These are phyloP conservation scores for cucumber (Cucumis sativus) DNA, from an alignment of 306 rosid genomes.

Conservation along the genomic window DNA sequence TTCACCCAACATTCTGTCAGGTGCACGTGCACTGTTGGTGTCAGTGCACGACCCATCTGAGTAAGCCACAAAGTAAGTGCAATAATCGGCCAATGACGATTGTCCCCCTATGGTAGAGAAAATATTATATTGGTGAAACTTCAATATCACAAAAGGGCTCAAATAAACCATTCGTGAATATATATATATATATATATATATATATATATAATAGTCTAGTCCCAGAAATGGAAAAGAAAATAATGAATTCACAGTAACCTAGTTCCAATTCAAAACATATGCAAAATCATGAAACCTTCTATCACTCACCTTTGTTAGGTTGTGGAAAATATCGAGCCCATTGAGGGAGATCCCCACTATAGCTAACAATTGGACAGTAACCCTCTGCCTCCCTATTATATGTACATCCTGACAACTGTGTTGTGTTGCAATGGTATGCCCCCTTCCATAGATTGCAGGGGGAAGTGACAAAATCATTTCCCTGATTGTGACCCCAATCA, in stretches of 20 bases:
- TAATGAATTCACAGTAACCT: background rate
- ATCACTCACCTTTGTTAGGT: conserved; percentile 61
- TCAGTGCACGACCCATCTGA: conserved; percentile 98
- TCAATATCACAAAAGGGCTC: conserved; percentile 3
- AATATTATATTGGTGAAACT: conserved; percentile 1
- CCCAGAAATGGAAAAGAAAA: background rate
- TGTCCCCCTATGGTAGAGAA: conserved; percentile 74
- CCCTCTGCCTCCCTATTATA: conserved; percentile 99
- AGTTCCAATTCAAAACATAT: background rate
- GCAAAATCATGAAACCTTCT: background rate
- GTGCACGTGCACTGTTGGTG: conserved; percentile 78
- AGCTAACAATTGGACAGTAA: conserved; percentile 86
- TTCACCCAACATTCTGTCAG: conserved; percentile 98
- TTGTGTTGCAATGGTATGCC: conserved; percentile 86
- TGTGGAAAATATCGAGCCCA: conserved; percentile 94
- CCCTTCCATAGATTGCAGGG: conserved; percentile 97
- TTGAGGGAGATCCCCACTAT: conserved; percentile 81
- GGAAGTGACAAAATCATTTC: conserved; percentile 73
- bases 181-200: background rate
- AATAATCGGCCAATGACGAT: conserved; percentile 94
- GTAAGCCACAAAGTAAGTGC: conserved; percentile 93
- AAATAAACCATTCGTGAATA: background rate
- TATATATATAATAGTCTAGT: background rate
- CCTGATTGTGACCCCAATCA: conserved; percentile 98
- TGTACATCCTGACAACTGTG: conserved; percentile 90